Percentiles rank a stretch among this genome's conserved stretches.
These are phyloP conservation scores for Wickerhamomyces sp. DNA, from an alignment of 1,139 yeast genomes.

Conservation along the genomic window DNA sequence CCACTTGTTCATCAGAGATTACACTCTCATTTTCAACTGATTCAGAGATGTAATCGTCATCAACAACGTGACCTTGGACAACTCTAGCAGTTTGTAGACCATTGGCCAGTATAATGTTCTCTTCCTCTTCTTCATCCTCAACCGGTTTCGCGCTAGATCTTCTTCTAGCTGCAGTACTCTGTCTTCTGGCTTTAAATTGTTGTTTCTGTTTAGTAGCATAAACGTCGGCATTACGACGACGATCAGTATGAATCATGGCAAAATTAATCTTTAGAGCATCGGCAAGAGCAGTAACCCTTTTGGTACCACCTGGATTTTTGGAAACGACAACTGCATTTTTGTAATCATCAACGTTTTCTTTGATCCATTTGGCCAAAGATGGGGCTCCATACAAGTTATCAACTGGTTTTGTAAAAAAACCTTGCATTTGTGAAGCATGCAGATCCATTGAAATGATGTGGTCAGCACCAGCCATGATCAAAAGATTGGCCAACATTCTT, in stretches of 20 bases:
- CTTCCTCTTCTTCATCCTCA: slow-evolving; percentile 35
- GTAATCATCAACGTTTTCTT: slow-evolving; percentile 82
- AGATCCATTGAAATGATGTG: slow-evolving; percentile 97
- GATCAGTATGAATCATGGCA: slow-evolving; percentile 98
- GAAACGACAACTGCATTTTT: slow-evolving; percentile 84
- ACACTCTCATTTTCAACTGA: slow-evolving; percentile 24
- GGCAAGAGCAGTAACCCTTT: slow-evolving; percentile 94
- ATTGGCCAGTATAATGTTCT: slow-evolving; percentile 60
- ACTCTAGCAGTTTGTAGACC: slow-evolving; percentile 95
- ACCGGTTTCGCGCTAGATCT: slow-evolving; percentile 13
- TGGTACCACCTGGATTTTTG: slow-evolving; percentile 98
- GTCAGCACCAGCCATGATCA: slow-evolving; percentile 98
- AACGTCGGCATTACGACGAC: slow-evolving; percentile 81
- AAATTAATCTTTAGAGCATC: slow-evolving; percentile 92
- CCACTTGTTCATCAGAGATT: slow-evolving; percentile 18
- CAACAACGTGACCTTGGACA: slow-evolving; percentile 95
- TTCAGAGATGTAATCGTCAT: slow-evolving; percentile 61
- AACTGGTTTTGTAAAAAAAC: slow-evolving; percentile 94
- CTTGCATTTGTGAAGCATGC: slow-evolving; percentile 99
- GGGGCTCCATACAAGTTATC: slow-evolving; percentile 97
- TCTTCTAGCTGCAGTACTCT: slow-evolving; percentile 37
- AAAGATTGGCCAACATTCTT: slow-evolving; percentile 93
- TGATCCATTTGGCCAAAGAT: slow-evolving; percentile 93
- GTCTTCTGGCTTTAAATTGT: slow-evolving; percentile 29
- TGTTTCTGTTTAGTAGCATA: slow-evolving; percentile 34